A percentile compares a stretch with the other conserved stretches of the same genome.
phyloP scores from a whole-genome alignment of 768 basidiomycete genomes.

The Trichaptum fuscoviolaceum region DNA sequence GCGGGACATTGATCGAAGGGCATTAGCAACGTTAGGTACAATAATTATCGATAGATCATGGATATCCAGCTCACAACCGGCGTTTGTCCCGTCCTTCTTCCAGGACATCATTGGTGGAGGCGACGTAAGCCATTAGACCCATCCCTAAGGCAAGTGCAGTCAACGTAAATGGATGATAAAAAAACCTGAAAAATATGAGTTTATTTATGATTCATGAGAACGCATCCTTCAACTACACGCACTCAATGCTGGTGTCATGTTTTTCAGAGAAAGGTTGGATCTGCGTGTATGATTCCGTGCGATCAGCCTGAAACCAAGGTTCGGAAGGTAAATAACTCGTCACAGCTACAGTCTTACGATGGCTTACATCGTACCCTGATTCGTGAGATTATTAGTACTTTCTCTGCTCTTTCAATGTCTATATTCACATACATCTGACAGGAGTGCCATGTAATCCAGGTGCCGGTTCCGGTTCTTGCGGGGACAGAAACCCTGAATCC shows the following conservation, averaged over 20 bases:
- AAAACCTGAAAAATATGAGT: conserved; percentile 50
- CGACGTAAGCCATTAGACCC: conserved; percentile 70
- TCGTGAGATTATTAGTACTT: conserved; percentile 12
- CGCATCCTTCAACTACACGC: conserved; percentile 22
- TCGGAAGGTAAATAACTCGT: conserved; percentile 6
- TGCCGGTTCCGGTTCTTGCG: conserved; percentile 55
- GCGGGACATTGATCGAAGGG: conserved; percentile 11
- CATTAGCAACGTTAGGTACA: conserved; percentile 3
- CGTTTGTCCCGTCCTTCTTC: conserved; percentile 80
- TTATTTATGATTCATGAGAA: conserved; percentile 9
- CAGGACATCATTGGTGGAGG: conserved; percentile 78
- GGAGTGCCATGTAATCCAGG: conserved; percentile 72
- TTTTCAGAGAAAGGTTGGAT: conserved; percentile 82
- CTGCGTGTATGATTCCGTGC: conserved; percentile 77
- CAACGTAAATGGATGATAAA: conserved; percentile 80
- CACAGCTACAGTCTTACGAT: conserved; percentile 11
- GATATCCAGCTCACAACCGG: conserved; percentile 53
- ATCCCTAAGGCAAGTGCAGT: conserved; percentile 66
- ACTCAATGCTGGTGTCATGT: conserved; percentile 82
- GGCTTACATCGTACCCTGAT: conserved; percentile 76
- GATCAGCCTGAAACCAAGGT: conserved; percentile 54
- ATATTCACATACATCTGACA: conserved; percentile 64
- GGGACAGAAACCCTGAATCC: conserved; percentile 42
- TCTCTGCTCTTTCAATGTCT: not conserved
- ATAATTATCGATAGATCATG: conserved; percentile 1